A percentile compares a stretch with the other conserved stretches of the same genome.
These are phyloP conservation scores for Clitoria ternatea DNA, from an alignment of 306 rosid genomes.

Conservation along the genomic window DNA sequence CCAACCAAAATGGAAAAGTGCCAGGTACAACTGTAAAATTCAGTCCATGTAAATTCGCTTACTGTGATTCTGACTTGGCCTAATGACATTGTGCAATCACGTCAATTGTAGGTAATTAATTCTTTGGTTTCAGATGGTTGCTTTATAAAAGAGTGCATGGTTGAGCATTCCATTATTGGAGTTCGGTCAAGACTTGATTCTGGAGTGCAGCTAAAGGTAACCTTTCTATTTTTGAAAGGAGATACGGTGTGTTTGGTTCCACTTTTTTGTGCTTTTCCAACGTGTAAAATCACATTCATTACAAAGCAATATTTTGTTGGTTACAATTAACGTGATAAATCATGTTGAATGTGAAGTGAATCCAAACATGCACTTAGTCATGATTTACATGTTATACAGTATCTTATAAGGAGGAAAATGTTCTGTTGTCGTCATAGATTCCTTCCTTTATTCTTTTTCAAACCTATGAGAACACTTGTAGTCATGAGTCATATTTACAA, in stretches of 20 bases:
- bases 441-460: not conserved
- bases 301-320: too few relatives aligned
- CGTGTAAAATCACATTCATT: too few relatives aligned
- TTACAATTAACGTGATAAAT: too few relatives aligned
- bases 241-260: too few relatives aligned
- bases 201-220: constrained; percentile 44
- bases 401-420: not conserved
- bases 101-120: constrained; percentile 39
- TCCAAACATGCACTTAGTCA: too few relatives aligned
- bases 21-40: constrained; percentile 28
- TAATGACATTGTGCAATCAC: constrained; percentile 32
- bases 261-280: too few relatives aligned
- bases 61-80: constrained; percentile 21
- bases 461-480: not conserved
- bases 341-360: too few relatives aligned
- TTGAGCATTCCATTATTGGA: constrained; percentile 51
- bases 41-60: not conserved
- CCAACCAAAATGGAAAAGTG: constrained; percentile 47
- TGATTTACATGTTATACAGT: too few relatives aligned
- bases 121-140: constrained; percentile 57
- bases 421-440: not conserved
- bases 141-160: constrained; percentile 39
- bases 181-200: constrained; percentile 43
- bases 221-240: not conserved
- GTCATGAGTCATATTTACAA: not conserved